Conservation (phyloP, 2,329 filamentous ascomycete species). For the Fusarium xylarioides region DNA sequence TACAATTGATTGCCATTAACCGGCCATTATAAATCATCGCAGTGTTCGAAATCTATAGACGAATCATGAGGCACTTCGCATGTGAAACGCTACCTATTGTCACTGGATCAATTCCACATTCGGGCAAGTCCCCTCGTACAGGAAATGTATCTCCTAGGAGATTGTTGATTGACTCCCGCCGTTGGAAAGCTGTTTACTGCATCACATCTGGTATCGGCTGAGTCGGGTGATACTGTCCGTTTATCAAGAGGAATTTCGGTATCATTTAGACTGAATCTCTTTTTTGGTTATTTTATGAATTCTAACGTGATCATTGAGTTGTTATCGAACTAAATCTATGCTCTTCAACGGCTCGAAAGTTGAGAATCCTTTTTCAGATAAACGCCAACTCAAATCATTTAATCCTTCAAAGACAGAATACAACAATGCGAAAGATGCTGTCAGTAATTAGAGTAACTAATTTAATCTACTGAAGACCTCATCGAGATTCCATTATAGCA, state of each 20-base stretch:
- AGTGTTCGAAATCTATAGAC: background rate
- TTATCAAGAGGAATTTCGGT: constrained; percentile 54
- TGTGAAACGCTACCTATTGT: background rate
- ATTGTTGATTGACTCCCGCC: background rate
- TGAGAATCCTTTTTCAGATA: fast-evolving
- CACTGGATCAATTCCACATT: constrained; percentile 39
- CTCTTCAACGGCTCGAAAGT: too few species aligned
- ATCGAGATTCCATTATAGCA: background rate
- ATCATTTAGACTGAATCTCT: background rate
- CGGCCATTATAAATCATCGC: background rate
- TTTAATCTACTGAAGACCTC: background rate
- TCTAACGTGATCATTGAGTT: background rate
- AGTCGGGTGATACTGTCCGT: constrained; percentile 65
- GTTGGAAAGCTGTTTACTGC: constrained; percentile 66
- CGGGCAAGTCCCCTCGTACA: constrained; percentile 26
- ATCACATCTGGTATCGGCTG: constrained; percentile 52
- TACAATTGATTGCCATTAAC: constrained; percentile 16
- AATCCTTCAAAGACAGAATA: background rate
- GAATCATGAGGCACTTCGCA: background rate
- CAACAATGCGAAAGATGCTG: too few species aligned
- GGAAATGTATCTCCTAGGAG: background rate
- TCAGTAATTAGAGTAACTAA: too few species aligned
- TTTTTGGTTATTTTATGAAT: background rate
- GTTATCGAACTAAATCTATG: too few species aligned
- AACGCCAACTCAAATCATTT: background rate